These are phyloP conservation scores for Trichophyton schoenleinii DNA, from an alignment of 2,329 filamentous ascomycete species.

Conservation along the genomic window DNA sequence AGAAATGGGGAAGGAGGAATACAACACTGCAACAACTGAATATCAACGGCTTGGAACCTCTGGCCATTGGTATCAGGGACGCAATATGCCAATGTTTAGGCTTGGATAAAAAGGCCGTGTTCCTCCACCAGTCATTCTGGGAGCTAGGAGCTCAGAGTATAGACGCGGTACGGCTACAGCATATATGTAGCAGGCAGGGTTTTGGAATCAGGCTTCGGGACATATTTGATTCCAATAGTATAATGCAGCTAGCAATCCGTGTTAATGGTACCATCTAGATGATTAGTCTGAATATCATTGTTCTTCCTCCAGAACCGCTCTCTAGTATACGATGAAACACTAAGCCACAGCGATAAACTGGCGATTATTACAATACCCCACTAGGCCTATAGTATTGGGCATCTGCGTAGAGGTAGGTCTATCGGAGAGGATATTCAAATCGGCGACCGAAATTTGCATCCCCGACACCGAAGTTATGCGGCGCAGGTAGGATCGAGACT, in stretches of 20 bases:
- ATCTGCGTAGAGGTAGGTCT: not conserved
- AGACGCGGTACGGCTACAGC: not conserved
- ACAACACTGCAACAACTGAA: not conserved
- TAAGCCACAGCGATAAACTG: too few species aligned
- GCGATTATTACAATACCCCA: too few species aligned
- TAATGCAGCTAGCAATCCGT: not conserved
- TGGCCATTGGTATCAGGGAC: not conserved
- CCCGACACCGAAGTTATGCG: not conserved
- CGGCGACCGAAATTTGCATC: not conserved
- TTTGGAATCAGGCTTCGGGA: not conserved
- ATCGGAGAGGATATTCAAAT: not conserved
- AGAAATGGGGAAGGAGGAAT: not conserved
- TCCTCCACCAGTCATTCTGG: conserved; percentile 2
- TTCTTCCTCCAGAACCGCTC: too few species aligned
- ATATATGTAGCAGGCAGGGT: not conserved
- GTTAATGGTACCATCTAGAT: not conserved
- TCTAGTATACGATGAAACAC: too few species aligned
- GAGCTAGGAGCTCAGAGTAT: conserved; percentile 3
- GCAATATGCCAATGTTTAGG: not conserved
- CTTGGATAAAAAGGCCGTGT: not conserved
- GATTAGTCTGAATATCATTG: too few species aligned
- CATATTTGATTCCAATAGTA: not conserved
- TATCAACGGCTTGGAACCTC: not conserved
- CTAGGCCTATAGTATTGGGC: too few species aligned
- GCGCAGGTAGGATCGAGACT: not conserved